Evolutionary conservation across 352 stramenopile genomes (phyloP), one percentile per base, ranked within the genome.

Genomic region (Pythium dissimile): DNA sequence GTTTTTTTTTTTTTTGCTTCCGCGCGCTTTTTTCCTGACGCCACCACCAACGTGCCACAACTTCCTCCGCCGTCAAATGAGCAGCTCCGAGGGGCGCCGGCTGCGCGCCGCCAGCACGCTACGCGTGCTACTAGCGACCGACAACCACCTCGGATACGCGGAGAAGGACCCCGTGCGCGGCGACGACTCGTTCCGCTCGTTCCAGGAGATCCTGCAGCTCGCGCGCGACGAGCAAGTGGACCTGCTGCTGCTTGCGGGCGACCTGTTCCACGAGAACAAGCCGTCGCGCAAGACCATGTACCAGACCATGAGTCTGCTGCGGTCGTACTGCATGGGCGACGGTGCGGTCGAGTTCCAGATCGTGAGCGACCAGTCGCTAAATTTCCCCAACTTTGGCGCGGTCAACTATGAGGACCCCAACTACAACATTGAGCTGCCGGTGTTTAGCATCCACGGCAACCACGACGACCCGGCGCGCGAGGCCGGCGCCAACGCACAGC

Each of bases 221-320:
- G 86, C 72, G 13, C 71, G 84, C 31, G 47, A 73, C 27, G 73
- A 90, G 52, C 48, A 76, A 41, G 92, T 96, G 31, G 95, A 98
- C 67, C 80, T 98, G 39, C 60, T 98, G 37, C 72, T 98, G n/a
- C 71, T 99, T 4, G 95, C 86, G 6, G 97, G 97, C 26, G 97
- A 99, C 75, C 74, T 99, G 3, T 99, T 99, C 75, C 97, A 99
- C 72, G 95, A 99, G 24, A 99, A 99, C 72, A 99, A 99, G 67
- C 97, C 97, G 20, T 97, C 82, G 26, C 84, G 97, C n/a, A 81
- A 76, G 52, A 98, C 96, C 0, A 51, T 99, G 62, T 96, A 98
- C 71, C 93, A 97, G 58, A 97, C 97, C n/a, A 98, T 99, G 89
- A 75, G 94, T 20, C 85, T 99, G 32, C 71, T 99, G 50, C 86